Evolutionary conservation across 2,329 filamentous ascomycete genomes (phyloP).

Genomic region (Pseudogymnoascus sp.): DNA sequence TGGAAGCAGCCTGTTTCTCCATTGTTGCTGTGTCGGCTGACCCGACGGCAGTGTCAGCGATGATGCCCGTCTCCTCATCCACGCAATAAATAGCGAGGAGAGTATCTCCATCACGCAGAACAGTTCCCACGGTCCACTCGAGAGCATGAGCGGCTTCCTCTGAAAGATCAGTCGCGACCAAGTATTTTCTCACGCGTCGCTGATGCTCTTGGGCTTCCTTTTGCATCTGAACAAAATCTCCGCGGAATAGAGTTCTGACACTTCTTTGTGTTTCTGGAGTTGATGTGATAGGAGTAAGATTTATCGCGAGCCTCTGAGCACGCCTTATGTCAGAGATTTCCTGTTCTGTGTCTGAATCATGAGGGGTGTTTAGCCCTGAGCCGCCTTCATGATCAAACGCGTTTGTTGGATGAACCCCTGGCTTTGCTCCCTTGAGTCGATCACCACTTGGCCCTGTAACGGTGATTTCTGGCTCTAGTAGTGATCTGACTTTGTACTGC

Average conservation of each 20-base stretch:
- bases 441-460: slow-evolving; percentile 56
- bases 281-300: slow-evolving; percentile 69
- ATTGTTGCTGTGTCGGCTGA: slow-evolving; percentile 63
- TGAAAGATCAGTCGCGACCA: slow-evolving; percentile 92
- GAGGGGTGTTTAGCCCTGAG: slow-evolving; percentile 46
- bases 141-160: slow-evolving; percentile 91
- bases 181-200: slow-evolving; percentile 74
- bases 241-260: slow-evolving; percentile 82
- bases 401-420: slow-evolving; percentile 68
- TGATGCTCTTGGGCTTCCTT: slow-evolving; percentile 71
- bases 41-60: slow-evolving; percentile 21
- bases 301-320: slow-evolving; percentile 76
- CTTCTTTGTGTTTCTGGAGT: slow-evolving; percentile 70
- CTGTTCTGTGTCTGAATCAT: slow-evolving; percentile 80
- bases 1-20: slow-evolving; percentile 66
- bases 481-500: slow-evolving; percentile 24
- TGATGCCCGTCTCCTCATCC: slow-evolving; percentile 71
- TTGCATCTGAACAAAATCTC: slow-evolving; percentile 70
- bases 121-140: slow-evolving; percentile 95
- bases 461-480: slow-evolving; percentile 53
- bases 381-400: slow-evolving; percentile 63
- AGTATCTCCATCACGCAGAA: slow-evolving; percentile 88
- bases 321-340: slow-evolving; percentile 77
- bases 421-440: slow-evolving; percentile 45
- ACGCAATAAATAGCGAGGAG: slow-evolving; percentile 88